Percentiles rank a stretch among this genome's conserved stretches.
phyloP scores from a whole-genome alignment of 805 yeast species.

The Tetrapisispora fleetii region DNA sequence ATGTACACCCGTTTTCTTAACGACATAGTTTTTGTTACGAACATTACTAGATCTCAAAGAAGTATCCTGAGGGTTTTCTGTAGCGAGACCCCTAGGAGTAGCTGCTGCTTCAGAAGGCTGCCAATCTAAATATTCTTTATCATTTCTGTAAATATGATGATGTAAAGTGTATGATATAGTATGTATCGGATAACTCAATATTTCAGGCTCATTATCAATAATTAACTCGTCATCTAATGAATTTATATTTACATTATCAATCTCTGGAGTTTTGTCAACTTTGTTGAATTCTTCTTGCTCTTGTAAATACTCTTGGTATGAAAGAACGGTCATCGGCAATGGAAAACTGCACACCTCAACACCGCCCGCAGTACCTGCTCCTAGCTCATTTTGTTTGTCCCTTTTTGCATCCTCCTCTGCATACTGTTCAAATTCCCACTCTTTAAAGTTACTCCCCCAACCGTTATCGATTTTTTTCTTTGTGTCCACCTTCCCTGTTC shows the following conservation, averaged over 20 bases:
- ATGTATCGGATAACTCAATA: background rate
- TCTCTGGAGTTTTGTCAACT: background rate
- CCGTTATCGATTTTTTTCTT: slow-evolving; percentile 74
- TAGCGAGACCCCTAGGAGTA: slow-evolving; percentile 2
- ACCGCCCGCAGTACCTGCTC: slow-evolving; percentile 40
- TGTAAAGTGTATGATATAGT: slow-evolving; percentile 45
- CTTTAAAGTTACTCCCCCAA: slow-evolving; percentile 75
- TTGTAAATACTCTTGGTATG: slow-evolving; percentile 78
- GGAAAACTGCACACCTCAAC: slow-evolving; percentile 11
- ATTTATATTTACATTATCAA: background rate
- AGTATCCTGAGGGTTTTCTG: background rate
- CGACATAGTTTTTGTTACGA: background rate
- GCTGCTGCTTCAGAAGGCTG: background rate
- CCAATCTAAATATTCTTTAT: background rate
- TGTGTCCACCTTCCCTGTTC: slow-evolving; percentile 75
- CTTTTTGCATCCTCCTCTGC: slow-evolving; percentile 57
- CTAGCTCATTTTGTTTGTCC: slow-evolving; percentile 45
- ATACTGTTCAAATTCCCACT: slow-evolving; percentile 53
- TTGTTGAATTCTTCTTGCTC: slow-evolving; percentile 1
- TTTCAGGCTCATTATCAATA: slow-evolving; percentile 1
- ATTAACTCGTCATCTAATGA: background rate
- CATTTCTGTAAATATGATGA: slow-evolving; percentile 56
- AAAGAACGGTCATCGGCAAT: slow-evolving; percentile 23
- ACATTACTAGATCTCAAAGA: background rate
- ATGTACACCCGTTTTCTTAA: background rate